Percentiles rank a stretch among this genome's conserved stretches.
phyloP scores from a whole-genome alignment of 2,329 filamentous ascomycete genomes.

The Bretziella fagacearum region DNA sequence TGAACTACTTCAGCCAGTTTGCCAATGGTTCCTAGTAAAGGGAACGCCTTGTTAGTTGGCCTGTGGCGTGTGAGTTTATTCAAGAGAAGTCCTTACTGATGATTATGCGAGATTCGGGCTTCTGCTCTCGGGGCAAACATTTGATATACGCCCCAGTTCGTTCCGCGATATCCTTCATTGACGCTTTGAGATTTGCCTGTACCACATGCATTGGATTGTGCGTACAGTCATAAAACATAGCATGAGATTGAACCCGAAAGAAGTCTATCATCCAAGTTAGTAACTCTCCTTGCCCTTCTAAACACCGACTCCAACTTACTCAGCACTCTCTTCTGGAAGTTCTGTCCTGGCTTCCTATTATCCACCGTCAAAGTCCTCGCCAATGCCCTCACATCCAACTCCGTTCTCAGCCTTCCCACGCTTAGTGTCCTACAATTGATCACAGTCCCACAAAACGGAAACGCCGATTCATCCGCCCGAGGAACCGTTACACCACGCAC shows the following conservation, averaged over 20 bases:
- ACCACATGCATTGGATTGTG: conserved; percentile 58
- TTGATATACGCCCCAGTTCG: conserved; percentile 50
- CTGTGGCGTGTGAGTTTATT: not conserved
- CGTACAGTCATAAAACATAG: conserved; percentile 65
- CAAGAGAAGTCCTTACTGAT: conserved; percentile 31
- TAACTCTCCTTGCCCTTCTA: not conserved
- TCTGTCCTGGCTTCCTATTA: conserved; percentile 52
- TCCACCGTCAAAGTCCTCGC: conserved; percentile 68
- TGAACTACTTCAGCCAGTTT: conserved; percentile 49
- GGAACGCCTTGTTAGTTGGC: conserved; percentile 24
- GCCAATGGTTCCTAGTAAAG: conserved; percentile 39
- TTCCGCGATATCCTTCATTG: conserved; percentile 60
- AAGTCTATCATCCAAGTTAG: conserved; percentile 27
- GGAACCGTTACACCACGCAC: conserved; percentile 37
- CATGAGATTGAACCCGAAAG: conserved; percentile 72
- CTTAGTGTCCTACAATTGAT: conserved; percentile 65
- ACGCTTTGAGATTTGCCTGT: conserved; percentile 55
- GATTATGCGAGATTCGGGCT: conserved; percentile 42
- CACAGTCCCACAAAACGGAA: conserved; percentile 75
- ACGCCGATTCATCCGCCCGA: conserved; percentile 28
- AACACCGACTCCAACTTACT: conserved; percentile 30
- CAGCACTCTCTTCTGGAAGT: conserved; percentile 65
- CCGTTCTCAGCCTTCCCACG: conserved; percentile 37
- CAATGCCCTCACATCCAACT: conserved; percentile 22
- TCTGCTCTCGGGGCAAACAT: conserved; percentile 38